Evolutionary conservation across 2,329 filamentous ascomycete species (phyloP), one percentile per base, ranked within the genome.

Genomic region (Aspergillus fumigatiaffinis): DNA sequence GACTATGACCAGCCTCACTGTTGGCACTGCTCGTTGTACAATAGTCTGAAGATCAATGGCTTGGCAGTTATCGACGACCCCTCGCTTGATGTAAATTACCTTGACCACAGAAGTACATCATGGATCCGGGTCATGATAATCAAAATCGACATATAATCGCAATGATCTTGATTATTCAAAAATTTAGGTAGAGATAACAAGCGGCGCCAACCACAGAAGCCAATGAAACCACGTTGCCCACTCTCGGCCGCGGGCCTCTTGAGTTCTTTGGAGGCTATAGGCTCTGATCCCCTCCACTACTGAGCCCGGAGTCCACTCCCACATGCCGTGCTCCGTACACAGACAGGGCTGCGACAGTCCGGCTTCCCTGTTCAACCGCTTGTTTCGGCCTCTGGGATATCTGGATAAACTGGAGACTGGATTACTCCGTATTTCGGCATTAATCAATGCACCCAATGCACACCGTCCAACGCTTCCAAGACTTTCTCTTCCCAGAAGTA

Each of bases 121-220:
- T 8, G 20, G 10, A 32, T 4, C 23, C 23, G 3, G 23, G 23
- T 23, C 23, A 23, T 26, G 21, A 47, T 47, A 12, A 47, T 47
- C 12, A 12, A 47, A 47, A 47, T 10, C 12, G 14, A 8, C 23
- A 47, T 47, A 21, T 47, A 47, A 47, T 47, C 21, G 44, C 44
- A 47, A 47, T 26, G 20, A 63, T 54, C 56, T 51, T 52, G 23
- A 44, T 47, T 44, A 32, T 46, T 28, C 49, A 49, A 44, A 50
- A 29, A n/a, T 38, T 46, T 28, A 52, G 28, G 28, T 29, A 29
- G 23, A 50, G 62, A 63, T 66, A 66, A 47, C 28, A 10, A 26
- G 23, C 44, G 20, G 68, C 63, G 63, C 69, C 70, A 72, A 72
- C 70, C 70, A 72, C 66, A 63, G 50, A 57, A 20, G 51, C 50